A percentile compares a stretch with the other conserved stretches of the same genome.
Evolutionary conservation across 2,329 filamentous ascomycete genomes (phyloP).

Genomic region (Podosphaera fusca): DNA sequence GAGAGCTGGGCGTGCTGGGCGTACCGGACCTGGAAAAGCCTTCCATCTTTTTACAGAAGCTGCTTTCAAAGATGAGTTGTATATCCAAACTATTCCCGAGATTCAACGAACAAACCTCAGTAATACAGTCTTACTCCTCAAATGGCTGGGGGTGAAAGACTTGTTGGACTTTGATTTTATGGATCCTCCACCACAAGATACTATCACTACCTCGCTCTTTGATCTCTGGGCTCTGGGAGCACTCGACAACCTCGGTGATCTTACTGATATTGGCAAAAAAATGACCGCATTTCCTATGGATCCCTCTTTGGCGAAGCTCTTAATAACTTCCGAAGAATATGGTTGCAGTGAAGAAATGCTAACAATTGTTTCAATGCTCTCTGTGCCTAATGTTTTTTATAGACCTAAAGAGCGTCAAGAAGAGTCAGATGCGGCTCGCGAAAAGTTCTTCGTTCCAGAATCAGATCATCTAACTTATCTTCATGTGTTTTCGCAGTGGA

Average conservation of each 20-base stretch:
- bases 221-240: constrained; percentile 93
- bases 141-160: constrained; percentile 84
- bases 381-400: constrained; percentile 90
- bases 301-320: constrained; percentile 75
- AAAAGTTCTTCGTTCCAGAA: constrained; percentile 97
- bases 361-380: constrained; percentile 94
- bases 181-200: constrained; percentile 95
- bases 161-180: constrained; percentile 96
- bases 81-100: constrained; percentile 89
- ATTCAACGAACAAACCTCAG: constrained; percentile 91
- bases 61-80: constrained; percentile 87
- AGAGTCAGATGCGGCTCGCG: constrained; percentile 80
- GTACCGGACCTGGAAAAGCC: constrained; percentile 86
- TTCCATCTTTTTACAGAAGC: constrained; percentile 87
- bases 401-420: constrained; percentile 90
- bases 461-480: constrained; percentile 90
- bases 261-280: constrained; percentile 65
- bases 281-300: constrained; percentile 99
- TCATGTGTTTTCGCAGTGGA: constrained; percentile 92
- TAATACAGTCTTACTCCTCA: constrained; percentile 83
- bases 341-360: constrained; percentile 94
- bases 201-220: constrained; percentile 89
- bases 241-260: constrained; percentile 76
- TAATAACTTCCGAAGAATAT: constrained; percentile 79
- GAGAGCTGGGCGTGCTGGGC: constrained; percentile 74